Conservation (phyloP, 1,284 basidiomycete genomes). For the Polyporus tsugae region DNA sequence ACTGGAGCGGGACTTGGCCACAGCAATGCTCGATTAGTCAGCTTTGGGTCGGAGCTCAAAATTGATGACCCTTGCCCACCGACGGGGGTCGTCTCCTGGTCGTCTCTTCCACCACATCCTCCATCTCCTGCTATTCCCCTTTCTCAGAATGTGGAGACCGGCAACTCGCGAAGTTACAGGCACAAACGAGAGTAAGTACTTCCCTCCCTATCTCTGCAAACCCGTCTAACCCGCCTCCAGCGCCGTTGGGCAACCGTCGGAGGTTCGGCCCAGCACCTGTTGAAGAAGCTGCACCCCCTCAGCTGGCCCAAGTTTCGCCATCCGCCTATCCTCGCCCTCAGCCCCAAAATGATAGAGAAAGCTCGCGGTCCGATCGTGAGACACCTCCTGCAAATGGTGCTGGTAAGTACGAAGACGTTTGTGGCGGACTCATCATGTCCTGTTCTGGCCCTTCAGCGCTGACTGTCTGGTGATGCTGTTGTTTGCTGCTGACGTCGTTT, state of each 20-base stretch:
- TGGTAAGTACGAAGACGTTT: conserved; percentile 41
- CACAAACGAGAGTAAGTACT: conserved; percentile 77
- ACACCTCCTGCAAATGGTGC: conserved; percentile 42
- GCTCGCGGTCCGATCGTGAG: conserved; percentile 62
- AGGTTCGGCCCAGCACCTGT: conserved; percentile 87
- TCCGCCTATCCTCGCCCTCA: conserved; percentile 80
- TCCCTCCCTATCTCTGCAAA: conserved; percentile 21
- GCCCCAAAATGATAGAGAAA: conserved; percentile 56
- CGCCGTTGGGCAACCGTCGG: conserved; percentile 84
- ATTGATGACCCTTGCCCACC: conserved; percentile 25
- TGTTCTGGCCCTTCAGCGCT: conserved; percentile 33
- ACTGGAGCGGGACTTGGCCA: not conserved
- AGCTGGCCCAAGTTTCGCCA: conserved; percentile 85
- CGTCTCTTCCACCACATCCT: conserved; percentile 26
- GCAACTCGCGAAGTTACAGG: conserved; percentile 85
- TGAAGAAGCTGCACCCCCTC: conserved; percentile 78
- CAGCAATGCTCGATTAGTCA: conserved; percentile 26
- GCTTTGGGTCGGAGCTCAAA: conserved; percentile 32
- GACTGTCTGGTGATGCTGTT: conserved; percentile 30
- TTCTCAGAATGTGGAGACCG: conserved; percentile 82
- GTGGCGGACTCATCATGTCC: conserved; percentile 30
- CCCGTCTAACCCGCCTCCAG: conserved; percentile 47
- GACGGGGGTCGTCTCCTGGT: conserved; percentile 10
- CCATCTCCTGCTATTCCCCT: conserved; percentile 54
- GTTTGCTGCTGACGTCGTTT: conserved; percentile 21